phyloP scores from a whole-genome alignment of 257 asterid species.

The Phtheirospermum japonicum region DNA sequence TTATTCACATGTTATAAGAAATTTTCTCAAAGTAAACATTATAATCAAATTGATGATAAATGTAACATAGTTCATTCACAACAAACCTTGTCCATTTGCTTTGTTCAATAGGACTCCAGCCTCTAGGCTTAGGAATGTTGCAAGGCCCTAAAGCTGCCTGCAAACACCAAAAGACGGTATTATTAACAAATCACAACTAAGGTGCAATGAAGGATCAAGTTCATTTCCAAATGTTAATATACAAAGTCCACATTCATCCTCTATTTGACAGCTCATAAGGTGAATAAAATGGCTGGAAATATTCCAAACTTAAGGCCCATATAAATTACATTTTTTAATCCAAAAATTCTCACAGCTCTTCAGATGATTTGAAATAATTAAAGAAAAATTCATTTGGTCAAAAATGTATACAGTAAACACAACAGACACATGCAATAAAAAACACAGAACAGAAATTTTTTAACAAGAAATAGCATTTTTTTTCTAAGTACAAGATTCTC shows the following conservation, averaged over 20 bases:
- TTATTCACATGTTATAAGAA: conserved; percentile 13
- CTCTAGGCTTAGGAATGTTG: conserved; percentile 87
- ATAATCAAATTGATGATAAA: conserved; percentile 21
- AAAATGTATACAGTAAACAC: neutral
- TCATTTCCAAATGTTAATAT: neutral
- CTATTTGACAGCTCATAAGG: conserved; percentile 13
- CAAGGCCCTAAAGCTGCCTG: conserved; percentile 97
- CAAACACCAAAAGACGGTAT: conserved; percentile 32
- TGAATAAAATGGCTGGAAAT: conserved; percentile 7
- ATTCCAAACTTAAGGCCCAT: conserved; percentile 6
- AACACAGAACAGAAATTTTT: conserved; percentile 7
- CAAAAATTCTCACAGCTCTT: conserved; percentile 6
- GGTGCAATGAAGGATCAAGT: conserved; percentile 10
- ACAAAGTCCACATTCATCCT: neutral
- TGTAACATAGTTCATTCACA: conserved; percentile 21
- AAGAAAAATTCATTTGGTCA: neutral
- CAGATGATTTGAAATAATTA: conserved; percentile 7
- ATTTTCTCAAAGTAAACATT: conserved; percentile 15
- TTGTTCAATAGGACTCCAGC: conserved; percentile 92
- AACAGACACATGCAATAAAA: conserved; percentile 2
- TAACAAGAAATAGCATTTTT: neutral
- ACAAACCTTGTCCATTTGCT: conserved; percentile 95
- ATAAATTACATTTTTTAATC: neutral
- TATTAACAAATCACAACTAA: conserved; percentile 3
- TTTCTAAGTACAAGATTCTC: neutral